phyloP scores from a whole-genome alignment of 1,284 basidiomycete genomes.

The Bjerkandera adusta region DNA sequence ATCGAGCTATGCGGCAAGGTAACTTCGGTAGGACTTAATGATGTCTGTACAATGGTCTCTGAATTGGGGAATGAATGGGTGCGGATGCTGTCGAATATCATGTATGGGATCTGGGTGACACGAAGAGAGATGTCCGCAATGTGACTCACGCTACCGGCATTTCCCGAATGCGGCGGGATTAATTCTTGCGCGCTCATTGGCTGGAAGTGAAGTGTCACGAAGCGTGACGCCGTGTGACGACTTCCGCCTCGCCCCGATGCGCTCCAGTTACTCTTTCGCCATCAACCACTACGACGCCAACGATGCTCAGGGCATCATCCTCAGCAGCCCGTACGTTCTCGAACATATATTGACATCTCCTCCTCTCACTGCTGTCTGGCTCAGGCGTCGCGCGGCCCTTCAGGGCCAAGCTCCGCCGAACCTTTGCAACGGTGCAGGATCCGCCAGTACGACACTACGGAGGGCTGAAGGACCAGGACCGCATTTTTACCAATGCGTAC shows the following conservation, averaged over 20 bases:
- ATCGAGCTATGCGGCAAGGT: no score
- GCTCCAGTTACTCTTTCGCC: background rate
- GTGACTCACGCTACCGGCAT: no score
- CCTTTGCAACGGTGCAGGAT: slow-evolving; percentile 79
- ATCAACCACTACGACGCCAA: slow-evolving; percentile 26
- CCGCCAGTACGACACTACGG: slow-evolving; percentile 85
- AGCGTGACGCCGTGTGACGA: no score
- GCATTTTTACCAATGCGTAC: slow-evolving; percentile 89
- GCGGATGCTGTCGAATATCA: no score
- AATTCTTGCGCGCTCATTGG: no score
- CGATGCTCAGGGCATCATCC: slow-evolving; percentile 34
- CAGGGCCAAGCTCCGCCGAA: slow-evolving; percentile 37
- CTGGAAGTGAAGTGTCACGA: no score
- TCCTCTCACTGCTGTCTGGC: background rate
- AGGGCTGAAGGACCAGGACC: slow-evolving; percentile 91
- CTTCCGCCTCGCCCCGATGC: background rate
- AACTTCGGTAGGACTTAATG: no score
- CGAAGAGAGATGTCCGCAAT: no score
- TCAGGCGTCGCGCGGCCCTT: slow-evolving; percentile 40
- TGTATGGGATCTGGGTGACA: no score
- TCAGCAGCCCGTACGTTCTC: slow-evolving; percentile 25
- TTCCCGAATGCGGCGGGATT: no score
- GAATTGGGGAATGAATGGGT: no score
- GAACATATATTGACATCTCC: background rate
- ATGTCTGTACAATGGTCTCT: no score